Conservation (phyloP, 257 asterid genomes). For the Nicotiana benthamiana region DNA sequence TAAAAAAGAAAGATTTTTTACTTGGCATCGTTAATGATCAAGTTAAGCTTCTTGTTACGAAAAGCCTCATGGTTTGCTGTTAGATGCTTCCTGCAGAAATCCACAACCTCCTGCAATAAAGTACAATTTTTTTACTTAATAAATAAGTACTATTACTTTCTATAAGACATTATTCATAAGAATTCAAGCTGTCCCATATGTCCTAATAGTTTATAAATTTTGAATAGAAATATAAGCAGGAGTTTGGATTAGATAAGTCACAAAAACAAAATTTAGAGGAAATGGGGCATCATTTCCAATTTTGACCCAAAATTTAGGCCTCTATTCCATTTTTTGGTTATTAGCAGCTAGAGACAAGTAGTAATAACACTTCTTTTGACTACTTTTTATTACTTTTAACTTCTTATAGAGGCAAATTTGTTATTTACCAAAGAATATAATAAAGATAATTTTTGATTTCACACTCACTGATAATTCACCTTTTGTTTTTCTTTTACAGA, state of each 20-base stretch:
- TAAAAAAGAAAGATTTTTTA: slow-evolving; percentile 13
- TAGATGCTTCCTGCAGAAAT: slow-evolving; percentile 72
- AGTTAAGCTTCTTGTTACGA: slow-evolving; percentile 57
- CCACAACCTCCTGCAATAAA: slow-evolving; percentile 76
- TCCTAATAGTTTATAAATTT: not conserved
- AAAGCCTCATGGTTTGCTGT: slow-evolving; percentile 84
- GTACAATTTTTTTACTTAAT: too few species aligned
- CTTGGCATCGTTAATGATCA: slow-evolving; percentile 91
- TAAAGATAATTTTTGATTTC: not conserved
- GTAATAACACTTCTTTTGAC: not conserved
- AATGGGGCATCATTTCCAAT: too few species aligned
- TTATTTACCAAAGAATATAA: too few species aligned
- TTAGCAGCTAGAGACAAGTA: not conserved
- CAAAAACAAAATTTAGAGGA: not conserved
- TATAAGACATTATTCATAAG: not conserved
- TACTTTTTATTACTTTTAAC: not conserved
- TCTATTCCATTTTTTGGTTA: not conserved
- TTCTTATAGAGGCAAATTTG: not conserved
- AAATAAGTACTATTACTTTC: too few species aligned
- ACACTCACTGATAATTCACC: not conserved
- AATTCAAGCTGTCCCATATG: not conserved
- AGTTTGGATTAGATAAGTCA: not conserved
- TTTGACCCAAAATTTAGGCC: not conserved
- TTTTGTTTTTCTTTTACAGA: not conserved
- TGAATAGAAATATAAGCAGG: not conserved